Conservation (phyloP, 345 rosid genomes). For the Acer negundo region DNA sequence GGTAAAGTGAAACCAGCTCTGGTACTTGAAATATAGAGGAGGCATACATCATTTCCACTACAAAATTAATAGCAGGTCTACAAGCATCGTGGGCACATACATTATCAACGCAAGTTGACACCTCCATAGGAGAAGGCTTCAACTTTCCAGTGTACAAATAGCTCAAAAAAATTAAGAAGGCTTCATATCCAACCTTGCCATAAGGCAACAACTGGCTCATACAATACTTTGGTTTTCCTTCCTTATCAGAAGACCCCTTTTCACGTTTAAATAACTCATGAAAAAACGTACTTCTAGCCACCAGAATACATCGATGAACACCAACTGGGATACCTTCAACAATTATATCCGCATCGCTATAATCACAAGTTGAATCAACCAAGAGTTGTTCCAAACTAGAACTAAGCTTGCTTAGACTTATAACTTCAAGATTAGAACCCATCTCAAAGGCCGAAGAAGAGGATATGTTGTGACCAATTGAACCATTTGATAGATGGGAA, state of each 20-base stretch:
- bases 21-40: conserved; percentile 67
- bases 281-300: conserved; percentile 85
- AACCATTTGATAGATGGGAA: conserved; percentile 51
- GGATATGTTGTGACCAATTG: conserved; percentile 40
- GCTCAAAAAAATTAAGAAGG: conserved; percentile 67
- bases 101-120: conserved; percentile 75
- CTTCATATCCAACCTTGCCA: conserved; percentile 76
- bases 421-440: conserved; percentile 53
- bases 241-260: conserved; percentile 43
- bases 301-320: conserved; percentile 81
- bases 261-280: conserved; percentile 58
- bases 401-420: conserved; percentile 77
- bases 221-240: conserved; percentile 55
- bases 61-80: conserved; percentile 76
- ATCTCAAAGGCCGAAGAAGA: conserved; percentile 34
- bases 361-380: conserved; percentile 48
- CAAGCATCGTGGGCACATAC: conserved; percentile 82
- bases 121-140: conserved; percentile 70
- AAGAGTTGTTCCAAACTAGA: conserved; percentile 75
- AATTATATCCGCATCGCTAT: conserved; percentile 79
- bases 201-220: conserved; percentile 61
- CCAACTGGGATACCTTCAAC: conserved; percentile 62
- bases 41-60: conserved; percentile 89
- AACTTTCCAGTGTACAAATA: conserved; percentile 81
- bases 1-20: conserved; percentile 78